Percentiles rank a stretch among this genome's conserved stretches.
Evolutionary conservation across 495 filamentous ascomycete species (phyloP).

Genomic region (Xylaria nigripes): DNA sequence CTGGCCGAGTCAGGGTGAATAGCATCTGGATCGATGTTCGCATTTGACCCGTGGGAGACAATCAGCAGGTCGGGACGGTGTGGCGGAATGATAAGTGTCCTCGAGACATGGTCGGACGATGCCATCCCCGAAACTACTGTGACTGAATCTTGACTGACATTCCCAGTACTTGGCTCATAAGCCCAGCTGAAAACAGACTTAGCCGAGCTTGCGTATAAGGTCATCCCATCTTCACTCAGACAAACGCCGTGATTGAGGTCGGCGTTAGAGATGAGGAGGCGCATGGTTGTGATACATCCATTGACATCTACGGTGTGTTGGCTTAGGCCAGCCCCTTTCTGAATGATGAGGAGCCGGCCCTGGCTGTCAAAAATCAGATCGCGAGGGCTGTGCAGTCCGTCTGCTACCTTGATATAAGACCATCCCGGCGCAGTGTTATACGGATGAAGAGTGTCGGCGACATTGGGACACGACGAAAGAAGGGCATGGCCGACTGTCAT

Average conservation of each 20-base stretch:
- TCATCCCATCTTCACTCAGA: conserved; percentile 51
- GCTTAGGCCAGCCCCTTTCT: conserved; percentile 46
- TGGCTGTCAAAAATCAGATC: conserved; percentile 51
- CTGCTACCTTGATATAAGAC: conserved; percentile 46
- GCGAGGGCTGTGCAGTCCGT: conserved; percentile 45
- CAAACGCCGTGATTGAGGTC: conserved; percentile 54
- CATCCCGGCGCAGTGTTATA: conserved; percentile 53
- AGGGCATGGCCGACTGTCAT: conserved; percentile 10
- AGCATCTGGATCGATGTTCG: conserved; percentile 51
- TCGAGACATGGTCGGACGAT: conserved; percentile 50
- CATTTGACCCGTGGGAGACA: conserved; percentile 54
- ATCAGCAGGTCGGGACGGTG: conserved; percentile 44
- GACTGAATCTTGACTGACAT: conserved; percentile 33
- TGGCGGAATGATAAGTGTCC: conserved; percentile 51
- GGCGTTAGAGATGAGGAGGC: conserved; percentile 1
- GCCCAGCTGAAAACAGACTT: conserved; percentile 51
- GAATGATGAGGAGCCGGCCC: conserved; percentile 55
- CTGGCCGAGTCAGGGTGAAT: conserved; percentile 41
- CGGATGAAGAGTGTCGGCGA: conserved; percentile 19
- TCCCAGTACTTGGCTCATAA: conserved; percentile 44
- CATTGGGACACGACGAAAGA: conserved; percentile 18
- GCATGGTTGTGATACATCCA: conserved; percentile 24
- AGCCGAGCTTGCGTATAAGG: conserved; percentile 54
- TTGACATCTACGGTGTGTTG: conserved; percentile 43
- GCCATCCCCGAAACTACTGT: conserved; percentile 53